A percentile compares a stretch with the other conserved stretches of the same genome.
Evolutionary conservation across 2,329 filamentous ascomycete genomes (phyloP).

Genomic region (Botryosphaeria dothidea): DNA sequence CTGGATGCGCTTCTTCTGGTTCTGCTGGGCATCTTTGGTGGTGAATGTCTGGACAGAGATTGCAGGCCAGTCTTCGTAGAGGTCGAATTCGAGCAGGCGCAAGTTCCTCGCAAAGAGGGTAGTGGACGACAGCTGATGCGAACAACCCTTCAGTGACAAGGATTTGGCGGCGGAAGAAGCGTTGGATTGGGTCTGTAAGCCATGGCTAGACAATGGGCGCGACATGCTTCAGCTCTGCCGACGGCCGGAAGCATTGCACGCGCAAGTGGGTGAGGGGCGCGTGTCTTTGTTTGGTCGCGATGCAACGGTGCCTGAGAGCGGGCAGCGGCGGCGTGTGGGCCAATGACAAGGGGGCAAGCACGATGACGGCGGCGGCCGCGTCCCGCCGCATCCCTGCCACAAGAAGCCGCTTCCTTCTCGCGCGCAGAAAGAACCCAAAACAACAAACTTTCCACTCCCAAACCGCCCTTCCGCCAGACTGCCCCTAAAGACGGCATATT

Average conservation of each 20-base stretch:
- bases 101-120: constrained; percentile 78
- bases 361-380: constrained; percentile 4
- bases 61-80: constrained; percentile 74
- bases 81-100: constrained; percentile 77
- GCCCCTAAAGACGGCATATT: not conserved
- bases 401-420: not conserved
- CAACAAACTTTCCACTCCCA: not conserved
- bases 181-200: constrained; percentile 20
- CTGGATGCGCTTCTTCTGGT: constrained; percentile 80
- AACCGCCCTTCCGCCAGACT: not conserved
- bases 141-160: constrained; percentile 1
- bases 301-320: not conserved
- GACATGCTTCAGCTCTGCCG: constrained; percentile 17
- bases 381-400: not conserved
- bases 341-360: not conserved
- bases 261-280: not conserved
- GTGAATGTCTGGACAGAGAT: constrained; percentile 72
- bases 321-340: not conserved
- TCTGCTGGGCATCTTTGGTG: constrained; percentile 64
- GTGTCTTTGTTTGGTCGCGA: constrained; percentile 9
- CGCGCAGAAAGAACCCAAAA: not conserved
- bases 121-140: constrained; percentile 28
- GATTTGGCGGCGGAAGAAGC: constrained; percentile 14
- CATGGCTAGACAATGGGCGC: constrained; percentile 18
- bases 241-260: not conserved